Evolutionary conservation across 1,284 basidiomycete genomes (phyloP).

Genomic region (Inonotus obliquus): DNA sequence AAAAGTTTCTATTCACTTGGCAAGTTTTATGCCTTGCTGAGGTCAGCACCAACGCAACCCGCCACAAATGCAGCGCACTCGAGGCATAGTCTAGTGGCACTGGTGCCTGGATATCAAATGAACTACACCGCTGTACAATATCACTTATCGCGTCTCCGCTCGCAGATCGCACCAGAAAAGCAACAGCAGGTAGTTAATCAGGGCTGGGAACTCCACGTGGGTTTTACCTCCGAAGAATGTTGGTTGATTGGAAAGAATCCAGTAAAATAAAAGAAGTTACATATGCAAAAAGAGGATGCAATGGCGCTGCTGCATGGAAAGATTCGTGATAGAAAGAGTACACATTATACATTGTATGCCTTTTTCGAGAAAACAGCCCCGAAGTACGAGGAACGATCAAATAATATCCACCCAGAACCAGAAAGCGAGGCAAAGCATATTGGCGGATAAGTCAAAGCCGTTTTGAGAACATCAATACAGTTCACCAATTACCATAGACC

Average conservation of each 20-base stretch:
- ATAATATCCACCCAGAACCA: not conserved
- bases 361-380: too few relatives aligned
- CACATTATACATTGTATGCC: not conserved
- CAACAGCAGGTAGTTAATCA: not conserved
- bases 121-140: not conserved
- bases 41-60: not conserved
- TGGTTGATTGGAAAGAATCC: too few relatives aligned
- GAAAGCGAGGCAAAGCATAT: not conserved
- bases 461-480: too few relatives aligned
- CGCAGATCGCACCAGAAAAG: not conserved
- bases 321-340: not conserved
- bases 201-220: too few relatives aligned
- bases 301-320: too few relatives aligned
- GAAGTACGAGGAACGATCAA: too few relatives aligned
- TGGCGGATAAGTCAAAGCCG: not conserved
- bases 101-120: not conserved
- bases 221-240: too few relatives aligned
- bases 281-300: too few relatives aligned
- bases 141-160: not conserved
- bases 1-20: not conserved
- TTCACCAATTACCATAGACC: slow-evolving; percentile 25
- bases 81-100: not conserved
- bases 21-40: not conserved
- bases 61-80: not conserved
- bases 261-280: too few relatives aligned